Evolutionary conservation across 345 rosid species (phyloP), one percentile per base, ranked within the genome.

Genomic region (Camelina hispida): DNA sequence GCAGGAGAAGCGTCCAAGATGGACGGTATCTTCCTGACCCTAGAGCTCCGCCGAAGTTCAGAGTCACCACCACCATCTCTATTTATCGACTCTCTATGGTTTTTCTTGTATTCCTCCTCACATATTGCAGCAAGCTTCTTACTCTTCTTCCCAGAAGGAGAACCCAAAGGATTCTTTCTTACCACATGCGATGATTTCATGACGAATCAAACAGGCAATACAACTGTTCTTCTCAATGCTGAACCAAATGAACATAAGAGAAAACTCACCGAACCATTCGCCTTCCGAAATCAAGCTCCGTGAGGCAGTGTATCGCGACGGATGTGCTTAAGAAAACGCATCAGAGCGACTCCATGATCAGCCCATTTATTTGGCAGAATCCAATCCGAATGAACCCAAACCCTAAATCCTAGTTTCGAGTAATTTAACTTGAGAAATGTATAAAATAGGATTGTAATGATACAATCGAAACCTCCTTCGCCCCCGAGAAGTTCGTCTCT

Each of bases 41-140:
- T 80, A 16, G 89, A 82, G 84, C 97, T 94, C 77, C 98, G 79
- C 5, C 98, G 85, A 38, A 80, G 85, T 79, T 89, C 95, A 55
- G 74, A 70, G 18, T 82, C 83, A 30, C 70, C 30, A 34, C 18
- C 81, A 32, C 53, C 88, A 68, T 69, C 67, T 9, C 58, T 71
- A 4, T 66, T 83, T 47, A 47, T 76, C 1, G 87, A 55, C 56
- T 85, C 97, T n/a, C 66, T 73, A 66, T 85, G 97, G 81, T 90
- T 88, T 70, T 81, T 86, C 23, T 77, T 90, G 79, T 91, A 91
- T 62, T 83, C 87, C 37, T 76, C 86, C 72, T 91, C 98, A 48
- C 87, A 85, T 53, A 94, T 94, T 25, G 96, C 86, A 75, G 88
- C 93, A n/a, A 94, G 88, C 77, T 92, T 89, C 86, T 94, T 94